These are phyloP conservation scores for Brassica balearica DNA, from an alignment of 441 rosid genomes.

Conservation along the genomic window DNA sequence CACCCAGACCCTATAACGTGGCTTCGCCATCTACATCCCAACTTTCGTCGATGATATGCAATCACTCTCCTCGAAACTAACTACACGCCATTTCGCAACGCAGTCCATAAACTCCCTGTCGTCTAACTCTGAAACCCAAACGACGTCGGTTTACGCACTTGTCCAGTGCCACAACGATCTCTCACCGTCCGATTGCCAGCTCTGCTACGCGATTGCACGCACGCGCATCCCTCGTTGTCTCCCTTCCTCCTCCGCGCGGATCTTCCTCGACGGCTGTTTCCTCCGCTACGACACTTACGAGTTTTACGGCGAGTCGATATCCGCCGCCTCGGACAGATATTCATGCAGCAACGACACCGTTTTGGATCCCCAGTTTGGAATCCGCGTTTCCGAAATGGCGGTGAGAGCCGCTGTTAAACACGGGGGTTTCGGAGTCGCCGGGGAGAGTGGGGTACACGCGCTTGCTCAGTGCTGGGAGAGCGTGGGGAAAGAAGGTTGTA, in stretches of 20 bases:
- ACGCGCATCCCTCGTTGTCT: constrained; percentile 82
- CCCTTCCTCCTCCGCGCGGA: constrained; percentile 62
- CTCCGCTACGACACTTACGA: constrained; percentile 70
- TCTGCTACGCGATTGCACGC: constrained; percentile 73
- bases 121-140: neutral
- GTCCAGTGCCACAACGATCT: constrained; percentile 79
- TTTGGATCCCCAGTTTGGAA: constrained; percentile 9
- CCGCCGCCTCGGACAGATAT: constrained; percentile 45
- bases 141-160: constrained; percentile 49
- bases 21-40: constrained; percentile 43
- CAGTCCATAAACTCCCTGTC: constrained; percentile 38
- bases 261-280: constrained; percentile 88
- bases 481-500: constrained; percentile 54
- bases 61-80: constrained; percentile 50
- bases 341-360: constrained; percentile 51
- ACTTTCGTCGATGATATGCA: constrained; percentile 68
- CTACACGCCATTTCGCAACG: constrained; percentile 60
- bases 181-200: constrained; percentile 78
- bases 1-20: too few species aligned
- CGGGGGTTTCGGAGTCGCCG: constrained; percentile 59
- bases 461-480: constrained; percentile 89
- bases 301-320: constrained; percentile 62
- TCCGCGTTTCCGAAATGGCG: constrained; percentile 54
- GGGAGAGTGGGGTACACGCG: constrained; percentile 55
- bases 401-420: constrained; percentile 49